Evolutionary conservation across 805 yeast species (phyloP).

Genomic region (Blastobotrys peoriensis): DNA sequence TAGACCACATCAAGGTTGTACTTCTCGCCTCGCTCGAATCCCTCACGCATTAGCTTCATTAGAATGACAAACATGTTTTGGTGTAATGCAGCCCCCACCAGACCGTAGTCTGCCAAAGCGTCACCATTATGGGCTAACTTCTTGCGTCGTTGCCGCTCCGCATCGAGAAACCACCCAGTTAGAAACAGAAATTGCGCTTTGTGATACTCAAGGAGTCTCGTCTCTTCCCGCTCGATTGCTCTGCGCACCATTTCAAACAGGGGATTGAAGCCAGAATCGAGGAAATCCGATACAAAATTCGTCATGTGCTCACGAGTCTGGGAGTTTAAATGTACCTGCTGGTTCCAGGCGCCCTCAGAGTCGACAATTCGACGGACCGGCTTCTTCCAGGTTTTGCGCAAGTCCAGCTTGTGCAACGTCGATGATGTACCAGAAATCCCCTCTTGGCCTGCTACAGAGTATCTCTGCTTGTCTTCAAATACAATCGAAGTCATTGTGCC

Average conservation of each 20-base stretch:
- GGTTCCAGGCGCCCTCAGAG: conserved; percentile 20
- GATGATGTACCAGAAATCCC: conserved; percentile 47
- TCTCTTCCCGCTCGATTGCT: conserved; percentile 36
- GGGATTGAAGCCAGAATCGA: conserved; percentile 68
- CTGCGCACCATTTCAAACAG: conserved; percentile 51
- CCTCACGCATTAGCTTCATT: conserved; percentile 36
- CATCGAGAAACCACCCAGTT: conserved; percentile 70
- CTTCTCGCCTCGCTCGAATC: conserved; percentile 27
- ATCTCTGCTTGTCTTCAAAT: conserved; percentile 49
- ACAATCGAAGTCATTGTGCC: conserved; percentile 78
- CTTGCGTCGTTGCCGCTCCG: conserved; percentile 39
- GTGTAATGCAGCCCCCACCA: conserved; percentile 42
- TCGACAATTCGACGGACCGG: conserved; percentile 19
- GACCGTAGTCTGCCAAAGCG: conserved; percentile 25
- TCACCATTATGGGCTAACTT: conserved; percentile 14
- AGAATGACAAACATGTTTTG: conserved; percentile 56
- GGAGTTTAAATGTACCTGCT: conserved; percentile 19
- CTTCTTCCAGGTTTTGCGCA: conserved; percentile 59
- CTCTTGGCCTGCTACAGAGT: conserved; percentile 69
- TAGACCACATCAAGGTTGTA: conserved; percentile 56
- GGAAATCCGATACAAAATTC: conserved; percentile 50
- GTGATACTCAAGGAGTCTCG: conserved; percentile 24
- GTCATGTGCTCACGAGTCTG: conserved; percentile 30
- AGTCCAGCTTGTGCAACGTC: conserved; percentile 60
- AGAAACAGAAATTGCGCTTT: conserved; percentile 49